phyloP scores from a whole-genome alignment of 768 basidiomycete genomes.

The Boletus sp. region DNA sequence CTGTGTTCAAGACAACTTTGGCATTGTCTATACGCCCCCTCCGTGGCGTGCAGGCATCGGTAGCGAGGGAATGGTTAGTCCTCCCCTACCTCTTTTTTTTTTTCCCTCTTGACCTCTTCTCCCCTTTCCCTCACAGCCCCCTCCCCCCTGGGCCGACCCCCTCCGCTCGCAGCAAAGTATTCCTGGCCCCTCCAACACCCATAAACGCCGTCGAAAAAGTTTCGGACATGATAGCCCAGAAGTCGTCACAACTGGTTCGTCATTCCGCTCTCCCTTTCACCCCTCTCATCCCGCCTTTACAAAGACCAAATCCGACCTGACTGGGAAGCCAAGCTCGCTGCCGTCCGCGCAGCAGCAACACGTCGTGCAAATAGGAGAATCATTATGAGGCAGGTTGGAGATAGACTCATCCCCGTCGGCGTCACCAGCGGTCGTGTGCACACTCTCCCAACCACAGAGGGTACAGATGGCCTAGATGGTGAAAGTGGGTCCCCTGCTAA shows the following conservation, averaged over 20 bases:
- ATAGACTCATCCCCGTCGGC: constrained; percentile 94
- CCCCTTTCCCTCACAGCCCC: constrained; percentile 28
- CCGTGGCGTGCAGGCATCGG: constrained; percentile 78
- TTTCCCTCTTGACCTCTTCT: not conserved
- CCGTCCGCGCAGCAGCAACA: constrained; percentile 93
- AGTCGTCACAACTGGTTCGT: constrained; percentile 85
- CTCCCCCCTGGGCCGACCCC: constrained; percentile 52
- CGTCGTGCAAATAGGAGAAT: constrained; percentile 93
- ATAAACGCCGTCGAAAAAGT: constrained; percentile 83
- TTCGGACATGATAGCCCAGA: constrained; percentile 82
- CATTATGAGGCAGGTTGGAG: constrained; percentile 98
- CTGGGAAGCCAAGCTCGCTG: constrained; percentile 94
- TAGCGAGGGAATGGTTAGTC: constrained; percentile 64
- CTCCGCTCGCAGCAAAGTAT: constrained; percentile 43
- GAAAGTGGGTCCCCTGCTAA: constrained; percentile 32
- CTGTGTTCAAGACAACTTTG: constrained; percentile 97
- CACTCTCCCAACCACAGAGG: constrained; percentile 57
- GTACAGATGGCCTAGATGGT: constrained; percentile 40
- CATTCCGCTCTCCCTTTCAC: constrained; percentile 1
- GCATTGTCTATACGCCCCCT: constrained; percentile 82
- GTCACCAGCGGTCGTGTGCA: constrained; percentile 87
- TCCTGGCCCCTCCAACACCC: constrained; percentile 40
- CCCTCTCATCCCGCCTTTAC: constrained; percentile 4
- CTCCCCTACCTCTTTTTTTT: not conserved
- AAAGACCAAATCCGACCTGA: constrained; percentile 95